These are phyloP conservation scores for Amphicarpaea edgeworthii DNA, from an alignment of 306 rosid species.

Conservation along the genomic window DNA sequence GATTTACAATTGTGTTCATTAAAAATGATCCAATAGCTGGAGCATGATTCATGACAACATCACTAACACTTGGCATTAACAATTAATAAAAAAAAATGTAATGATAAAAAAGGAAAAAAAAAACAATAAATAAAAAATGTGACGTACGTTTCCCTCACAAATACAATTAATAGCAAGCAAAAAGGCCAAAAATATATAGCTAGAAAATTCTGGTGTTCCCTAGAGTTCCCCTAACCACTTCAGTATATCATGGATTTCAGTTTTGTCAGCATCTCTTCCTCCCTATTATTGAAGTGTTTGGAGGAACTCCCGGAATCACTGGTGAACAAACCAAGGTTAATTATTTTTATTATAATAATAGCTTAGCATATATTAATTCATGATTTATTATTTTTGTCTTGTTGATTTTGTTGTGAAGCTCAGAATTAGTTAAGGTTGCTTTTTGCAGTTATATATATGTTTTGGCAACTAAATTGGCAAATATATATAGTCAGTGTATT, in stretches of 20 bases:
- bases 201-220: conserved; percentile 23
- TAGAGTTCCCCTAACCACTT: conserved; percentile 36
- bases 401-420: not conserved
- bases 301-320: conserved; percentile 58
- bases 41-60: not conserved
- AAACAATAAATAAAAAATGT: not conserved
- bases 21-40: not conserved
- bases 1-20: not conserved
- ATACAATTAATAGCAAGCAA: not conserved
- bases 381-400: not conserved
- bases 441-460: too few relatives aligned
- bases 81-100: too few relatives aligned
- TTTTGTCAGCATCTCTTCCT: not conserved
- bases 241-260: conserved; percentile 15
- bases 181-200: not conserved
- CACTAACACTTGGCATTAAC: not conserved
- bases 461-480: too few relatives aligned
- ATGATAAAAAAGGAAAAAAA: too few relatives aligned
- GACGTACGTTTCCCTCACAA: not conserved
- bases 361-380: not conserved
- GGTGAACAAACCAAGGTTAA: not conserved
- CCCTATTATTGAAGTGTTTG: conserved; percentile 58
- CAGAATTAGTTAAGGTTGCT: not conserved
- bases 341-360: not conserved
- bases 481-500: too few relatives aligned